phyloP scores from a whole-genome alignment of 2,329 filamentous ascomycete genomes.

The Neofusicoccum sp. region DNA sequence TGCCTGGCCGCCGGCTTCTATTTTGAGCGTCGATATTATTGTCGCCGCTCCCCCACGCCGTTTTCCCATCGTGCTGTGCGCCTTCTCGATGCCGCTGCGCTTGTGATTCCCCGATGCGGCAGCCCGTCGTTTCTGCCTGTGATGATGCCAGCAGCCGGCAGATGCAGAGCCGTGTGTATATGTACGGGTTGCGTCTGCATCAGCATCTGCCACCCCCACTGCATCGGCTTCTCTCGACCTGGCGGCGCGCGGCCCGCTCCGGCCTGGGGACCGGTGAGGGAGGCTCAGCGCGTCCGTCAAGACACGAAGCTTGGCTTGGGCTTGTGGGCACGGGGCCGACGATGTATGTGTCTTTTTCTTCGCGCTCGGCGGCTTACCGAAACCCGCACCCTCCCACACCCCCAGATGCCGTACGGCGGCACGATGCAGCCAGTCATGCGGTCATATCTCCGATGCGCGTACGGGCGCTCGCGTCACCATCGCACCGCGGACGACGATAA shows the following conservation, averaged over 20 bases:
- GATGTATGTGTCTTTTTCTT: no score
- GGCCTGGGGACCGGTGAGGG: not conserved
- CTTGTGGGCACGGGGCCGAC: no score
- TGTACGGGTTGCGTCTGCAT: no score
- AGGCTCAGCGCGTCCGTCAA: no score
- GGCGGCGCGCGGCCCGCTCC: conserved; percentile 1
- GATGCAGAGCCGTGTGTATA: no score
- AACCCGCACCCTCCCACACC: no score
- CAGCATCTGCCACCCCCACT: not conserved
- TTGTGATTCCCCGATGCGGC: not conserved
- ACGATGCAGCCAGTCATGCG: not conserved
- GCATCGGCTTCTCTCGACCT: not conserved
- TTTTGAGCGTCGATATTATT: no score
- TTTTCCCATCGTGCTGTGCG: not conserved
- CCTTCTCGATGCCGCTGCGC: not conserved
- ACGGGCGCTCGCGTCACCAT: conserved; percentile 9
- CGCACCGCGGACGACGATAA: not conserved
- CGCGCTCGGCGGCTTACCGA: not conserved
- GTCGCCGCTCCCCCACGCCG: no score
- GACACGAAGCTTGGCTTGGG: not conserved
- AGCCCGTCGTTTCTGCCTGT: not conserved
- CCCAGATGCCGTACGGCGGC: no score
- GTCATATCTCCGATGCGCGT: not conserved
- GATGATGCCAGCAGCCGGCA: no score
- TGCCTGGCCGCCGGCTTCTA: not conserved